Conservation (phyloP, 148 eudicot genomes). For the Heliamphora exappendiculata region DNA sequence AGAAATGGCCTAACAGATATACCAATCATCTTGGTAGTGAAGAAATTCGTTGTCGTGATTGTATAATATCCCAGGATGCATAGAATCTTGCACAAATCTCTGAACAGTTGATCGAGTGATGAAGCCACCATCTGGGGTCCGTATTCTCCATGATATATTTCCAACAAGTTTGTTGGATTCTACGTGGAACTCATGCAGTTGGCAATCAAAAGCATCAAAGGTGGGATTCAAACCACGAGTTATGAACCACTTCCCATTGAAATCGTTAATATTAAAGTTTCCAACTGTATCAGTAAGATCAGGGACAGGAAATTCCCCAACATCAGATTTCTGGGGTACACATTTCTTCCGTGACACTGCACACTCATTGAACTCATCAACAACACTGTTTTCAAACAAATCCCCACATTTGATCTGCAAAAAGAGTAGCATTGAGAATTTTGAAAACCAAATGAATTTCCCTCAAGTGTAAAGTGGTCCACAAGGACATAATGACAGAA, state of each 20-base stretch:
- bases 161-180: slow-evolving; percentile 76
- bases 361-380: slow-evolving; percentile 95
- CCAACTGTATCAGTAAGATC: slow-evolving; percentile 58
- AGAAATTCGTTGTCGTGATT: slow-evolving; percentile 98
- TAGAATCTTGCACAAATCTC: slow-evolving; percentile 83
- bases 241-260: slow-evolving; percentile 84
- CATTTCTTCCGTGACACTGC: slow-evolving; percentile 97
- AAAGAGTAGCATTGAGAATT: neutral
- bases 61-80: slow-evolving; percentile 69
- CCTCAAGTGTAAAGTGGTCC: neutral
- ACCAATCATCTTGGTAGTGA: slow-evolving; percentile 99
- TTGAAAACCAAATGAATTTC: slow-evolving; percentile 1
- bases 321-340: slow-evolving; percentile 87
- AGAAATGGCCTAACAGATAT: slow-evolving; percentile 2
- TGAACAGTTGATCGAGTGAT: slow-evolving; percentile 82
- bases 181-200: slow-evolving; percentile 75
- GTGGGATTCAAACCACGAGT: slow-evolving; percentile 87
- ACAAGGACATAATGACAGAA: neutral
- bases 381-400: slow-evolving; percentile 84
- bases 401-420: slow-evolving; percentile 93
- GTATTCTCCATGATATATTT: slow-evolving; percentile 71
- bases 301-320: slow-evolving; percentile 92
- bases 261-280: slow-evolving; percentile 63
- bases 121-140: slow-evolving; percentile 84
- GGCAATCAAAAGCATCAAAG: slow-evolving; percentile 87